Conservation (phyloP, 108 stramenopile genomes). For the Skeletonema tropicum region DNA sequence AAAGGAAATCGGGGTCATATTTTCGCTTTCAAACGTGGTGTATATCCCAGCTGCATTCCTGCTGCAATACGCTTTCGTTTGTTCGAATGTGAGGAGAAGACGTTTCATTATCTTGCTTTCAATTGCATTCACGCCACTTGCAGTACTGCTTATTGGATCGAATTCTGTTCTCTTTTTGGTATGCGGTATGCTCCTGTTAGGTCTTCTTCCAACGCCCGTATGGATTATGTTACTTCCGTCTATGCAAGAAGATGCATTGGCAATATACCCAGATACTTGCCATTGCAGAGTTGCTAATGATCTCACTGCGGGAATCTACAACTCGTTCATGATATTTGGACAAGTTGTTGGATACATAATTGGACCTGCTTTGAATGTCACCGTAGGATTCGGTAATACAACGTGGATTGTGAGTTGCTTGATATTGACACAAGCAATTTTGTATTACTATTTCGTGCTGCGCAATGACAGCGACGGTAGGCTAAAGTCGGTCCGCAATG, state of each 20-base stretch:
- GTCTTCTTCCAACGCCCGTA: slow-evolving; percentile 39
- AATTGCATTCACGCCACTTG: slow-evolving; percentile 27
- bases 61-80: slow-evolving; percentile 28
- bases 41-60: slow-evolving; percentile 42
- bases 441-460: slow-evolving; percentile 21
- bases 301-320: slow-evolving; percentile 46
- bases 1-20: slow-evolving; percentile 41
- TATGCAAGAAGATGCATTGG: slow-evolving; percentile 45
- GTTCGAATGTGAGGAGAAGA: slow-evolving; percentile 9
- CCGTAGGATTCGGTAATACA: slow-evolving; percentile 24
- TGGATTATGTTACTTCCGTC: slow-evolving; percentile 41
- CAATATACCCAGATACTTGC: slow-evolving; percentile 13
- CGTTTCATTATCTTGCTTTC: slow-evolving; percentile 17
- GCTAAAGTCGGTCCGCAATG: neutral
- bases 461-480: neutral
- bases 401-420: slow-evolving; percentile 25
- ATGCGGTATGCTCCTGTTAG: slow-evolving; percentile 19
- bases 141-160: slow-evolving; percentile 34
- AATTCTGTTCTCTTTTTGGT: slow-evolving; percentile 23
- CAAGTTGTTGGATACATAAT: slow-evolving; percentile 43
- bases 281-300: slow-evolving; percentile 29
- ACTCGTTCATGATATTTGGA: slow-evolving; percentile 42
- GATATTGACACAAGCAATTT: slow-evolving; percentile 30
- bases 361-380: slow-evolving; percentile 29
- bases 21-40: slow-evolving; percentile 36